Percentiles rank a stretch among this genome's conserved stretches.
phyloP scores from a whole-genome alignment of 495 filamentous ascomycete genomes.

The Aspergillus bridgeri region DNA sequence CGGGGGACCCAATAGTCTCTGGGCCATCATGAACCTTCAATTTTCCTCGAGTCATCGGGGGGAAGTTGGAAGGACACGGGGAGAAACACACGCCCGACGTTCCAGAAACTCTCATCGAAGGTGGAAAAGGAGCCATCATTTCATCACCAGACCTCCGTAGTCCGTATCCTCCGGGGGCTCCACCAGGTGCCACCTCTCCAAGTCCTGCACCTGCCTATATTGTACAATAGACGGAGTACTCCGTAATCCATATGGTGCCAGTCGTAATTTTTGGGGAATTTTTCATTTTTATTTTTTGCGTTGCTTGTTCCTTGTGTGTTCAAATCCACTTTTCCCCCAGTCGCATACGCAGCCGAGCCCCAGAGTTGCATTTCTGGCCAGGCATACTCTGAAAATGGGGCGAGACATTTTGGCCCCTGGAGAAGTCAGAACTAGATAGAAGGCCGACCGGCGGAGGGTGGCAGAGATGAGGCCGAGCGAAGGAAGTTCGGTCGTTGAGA shows the following conservation, averaged over 20 bases:
- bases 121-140: not conserved
- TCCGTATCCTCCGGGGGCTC: slow-evolving; percentile 1
- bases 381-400: not conserved
- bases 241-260: not conserved
- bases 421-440: too few species aligned
- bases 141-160: not conserved
- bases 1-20: too few species aligned
- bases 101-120: slow-evolving; percentile 4
- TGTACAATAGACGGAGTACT: not conserved
- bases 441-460: not conserved
- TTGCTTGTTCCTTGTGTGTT: too few species aligned
- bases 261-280: not conserved
- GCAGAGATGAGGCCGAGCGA: too few species aligned
- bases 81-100: not conserved
- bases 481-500: too few species aligned
- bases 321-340: too few species aligned
- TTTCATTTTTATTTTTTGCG: not conserved
- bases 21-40: too few species aligned
- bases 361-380: slow-evolving; percentile 1
- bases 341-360: slow-evolving; percentile 1
- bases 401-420: slow-evolving; percentile 4
- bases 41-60: too few species aligned
- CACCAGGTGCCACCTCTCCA: not conserved
- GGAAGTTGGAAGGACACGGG: not conserved
- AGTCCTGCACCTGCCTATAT: not conserved